Conservation (phyloP, 192 early-diverging fungal species). For the Paraglomus brasilianum region DNA sequence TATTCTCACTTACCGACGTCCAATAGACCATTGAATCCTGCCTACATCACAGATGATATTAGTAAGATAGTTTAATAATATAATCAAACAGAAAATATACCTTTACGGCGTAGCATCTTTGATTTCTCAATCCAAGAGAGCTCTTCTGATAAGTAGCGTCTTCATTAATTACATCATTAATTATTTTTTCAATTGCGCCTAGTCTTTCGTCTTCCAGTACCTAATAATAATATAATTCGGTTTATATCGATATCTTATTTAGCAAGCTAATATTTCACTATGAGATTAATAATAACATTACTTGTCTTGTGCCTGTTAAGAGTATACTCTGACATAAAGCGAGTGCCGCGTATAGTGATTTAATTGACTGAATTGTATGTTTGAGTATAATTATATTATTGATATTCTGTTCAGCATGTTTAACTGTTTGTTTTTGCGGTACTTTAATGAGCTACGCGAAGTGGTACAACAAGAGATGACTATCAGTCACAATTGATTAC, state of each 20-base stretch:
- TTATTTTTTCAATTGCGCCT: constrained; percentile 42
- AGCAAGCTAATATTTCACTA: background rate
- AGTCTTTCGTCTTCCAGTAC: constrained; percentile 43
- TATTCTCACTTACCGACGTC: constrained; percentile 65
- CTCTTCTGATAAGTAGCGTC: constrained; percentile 69
- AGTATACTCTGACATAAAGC: constrained; percentile 40
- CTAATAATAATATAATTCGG: constrained; percentile 1
- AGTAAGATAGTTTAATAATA: constrained; percentile 1
- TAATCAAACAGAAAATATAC: constrained; percentile 26
- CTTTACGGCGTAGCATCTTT: constrained; percentile 86
- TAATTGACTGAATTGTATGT: constrained; percentile 58
- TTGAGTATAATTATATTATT: constrained; percentile 69
- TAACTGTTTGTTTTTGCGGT: constrained; percentile 48
- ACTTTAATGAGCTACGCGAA: constrained; percentile 45
- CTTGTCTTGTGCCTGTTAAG: background rate
- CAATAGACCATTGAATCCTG: constrained; percentile 78
- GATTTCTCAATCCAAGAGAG: constrained; percentile 74
- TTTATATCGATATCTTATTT: background rate
- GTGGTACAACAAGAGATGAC: background rate
- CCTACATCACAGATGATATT: constrained; percentile 35
- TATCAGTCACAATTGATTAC: too few relatives aligned
- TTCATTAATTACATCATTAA: constrained; percentile 69
- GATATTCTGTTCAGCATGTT: constrained; percentile 62
- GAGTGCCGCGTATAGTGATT: constrained; percentile 41
- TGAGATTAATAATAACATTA: background rate